Conservation (phyloP, 2,329 filamentous ascomycete genomes). For the Moelleriella libera region DNA sequence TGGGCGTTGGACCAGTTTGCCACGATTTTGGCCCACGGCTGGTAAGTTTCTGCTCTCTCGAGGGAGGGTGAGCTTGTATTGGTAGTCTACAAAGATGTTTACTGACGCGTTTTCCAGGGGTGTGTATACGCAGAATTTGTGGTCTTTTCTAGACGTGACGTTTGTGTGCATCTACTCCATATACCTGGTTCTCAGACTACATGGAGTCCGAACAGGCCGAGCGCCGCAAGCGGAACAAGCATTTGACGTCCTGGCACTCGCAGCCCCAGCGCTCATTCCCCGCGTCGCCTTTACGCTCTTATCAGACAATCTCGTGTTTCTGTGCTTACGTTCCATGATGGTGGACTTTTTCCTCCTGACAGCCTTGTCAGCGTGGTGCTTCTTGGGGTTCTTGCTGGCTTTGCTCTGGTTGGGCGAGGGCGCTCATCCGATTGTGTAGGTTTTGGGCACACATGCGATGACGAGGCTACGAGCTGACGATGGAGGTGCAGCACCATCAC, state of each 20-base stretch:
- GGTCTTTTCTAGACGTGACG: conserved; percentile 73
- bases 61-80: too few relatives aligned
- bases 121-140: conserved; percentile 77
- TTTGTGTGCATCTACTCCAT: conserved; percentile 59
- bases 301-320: conserved; percentile 72
- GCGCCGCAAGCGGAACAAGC: conserved; percentile 46
- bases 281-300: conserved; percentile 71
- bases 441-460: conserved; percentile 1
- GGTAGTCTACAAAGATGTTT: not conserved
- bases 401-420: conserved; percentile 65
- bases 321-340: conserved; percentile 74
- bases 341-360: conserved; percentile 70
- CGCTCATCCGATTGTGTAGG: conserved; percentile 40
- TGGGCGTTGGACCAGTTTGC: conserved; percentile 71
- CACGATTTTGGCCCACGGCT: conserved; percentile 61
- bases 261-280: conserved; percentile 63
- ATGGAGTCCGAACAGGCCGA: conserved; percentile 40
- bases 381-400: conserved; percentile 66
- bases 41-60: conserved; percentile 20
- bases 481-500: conserved; percentile 43
- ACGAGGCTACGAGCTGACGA: too few relatives aligned
- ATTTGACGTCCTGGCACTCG: conserved; percentile 66
- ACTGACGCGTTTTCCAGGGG: conserved; percentile 32
- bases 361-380: conserved; percentile 66
- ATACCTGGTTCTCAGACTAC: conserved; percentile 55